Base-by-base conservation (phyloP, 208 protist genomes). In the Wallacemonas sp. region DNA sequence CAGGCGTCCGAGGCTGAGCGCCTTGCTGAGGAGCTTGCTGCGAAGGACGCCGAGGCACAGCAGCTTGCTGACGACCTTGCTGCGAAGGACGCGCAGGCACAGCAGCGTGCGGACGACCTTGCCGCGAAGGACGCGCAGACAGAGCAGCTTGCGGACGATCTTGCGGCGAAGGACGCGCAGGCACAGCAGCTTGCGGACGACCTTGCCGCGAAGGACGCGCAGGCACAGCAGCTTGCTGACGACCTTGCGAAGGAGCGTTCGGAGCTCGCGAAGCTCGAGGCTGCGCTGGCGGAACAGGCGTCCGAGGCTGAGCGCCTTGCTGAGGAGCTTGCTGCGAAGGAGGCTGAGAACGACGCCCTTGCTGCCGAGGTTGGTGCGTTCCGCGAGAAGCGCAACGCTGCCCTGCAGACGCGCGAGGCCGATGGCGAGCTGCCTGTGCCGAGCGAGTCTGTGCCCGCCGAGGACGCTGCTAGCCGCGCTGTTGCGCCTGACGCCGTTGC, bases 361-460 rank as follows among this genome's bases (percentile, higher is more conserved):
- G 64, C n/a, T 0, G 57, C n/a, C 1, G 74, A 84, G 52, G 26
- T 84, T 1, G 42, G 2, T 25, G 71, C 78, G 3, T 80, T 84
- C 59, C 65, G 78, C 2, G 20, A 68, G 52, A 81, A 75, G 38
- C 65, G 79, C 5, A 33, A 69, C 1, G 46, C 42, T 11, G 74
- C 79, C 0, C 32, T 75, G 14, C 67, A 61, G 0, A 20, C 39
- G 1, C 79, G 79, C 33, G 50, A 61, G 38, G 33, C 66, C 3
- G 67, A 66, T 33, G 57, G 33, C 38, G 29, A 49, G 22, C 67
- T 72, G 44, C 46, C 52, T 18, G 28, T 46, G 12, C 23, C 11
- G 39, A 20, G 20, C 10, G 42, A 14, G 31, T 55, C 67, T 45
- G 57, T 67, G 44, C 42, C 42, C 18, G 67, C 52, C 7, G 32